Base-by-base conservation (phyloP, 352 stramenopile species). In the Elongisporangium senticosum region DNA sequence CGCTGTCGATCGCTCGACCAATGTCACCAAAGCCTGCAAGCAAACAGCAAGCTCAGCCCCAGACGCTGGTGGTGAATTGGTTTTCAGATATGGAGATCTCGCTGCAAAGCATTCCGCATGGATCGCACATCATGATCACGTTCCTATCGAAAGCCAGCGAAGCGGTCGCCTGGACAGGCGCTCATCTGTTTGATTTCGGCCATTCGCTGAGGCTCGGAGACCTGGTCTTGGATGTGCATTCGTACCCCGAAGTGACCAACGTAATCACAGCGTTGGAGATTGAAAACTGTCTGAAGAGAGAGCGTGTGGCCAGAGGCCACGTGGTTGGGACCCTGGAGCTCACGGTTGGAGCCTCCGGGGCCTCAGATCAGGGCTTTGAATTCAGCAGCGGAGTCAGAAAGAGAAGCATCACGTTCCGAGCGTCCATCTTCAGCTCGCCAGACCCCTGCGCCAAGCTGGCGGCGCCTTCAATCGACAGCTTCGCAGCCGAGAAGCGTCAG, bases 171-270 rank as follows among this genome's bases (percentile, higher is more conserved):
- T 96, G 86, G 86, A 83, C 69, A 14, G 86, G 83, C 3, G 49
- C 90, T 10, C 79, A 93, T 21, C 59, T 94, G 8, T 93, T 96
- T 24, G 83, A 93, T 51, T 96, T 94, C 61, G 78, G 86, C 2
- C 84, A 96, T 47, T 75, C 66, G 0, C 59, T 96, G 49, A 67
- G 83, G 28, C 78, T 60, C 17, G 84, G 84, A 13, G 68, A 69
- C 2, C 60, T 77, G 4, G 43, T 63, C 0, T 57, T 93, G 39
- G 77, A 90, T 51, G 72, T 95, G 5, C 64, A 69, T 19, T 61
- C 51, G 49, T 55, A 54, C 33, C 67, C 51, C 48, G 47, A 52
- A 22, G 63, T 59, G 6, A 61, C 53, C 1, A 61, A 24, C 1
- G 71, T 67, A 23, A 71, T 84, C 13, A 92, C 82, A 6, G 66